Conservation (phyloP, 176 grass and related monocot species). For the Phyllostachys edulis region DNA sequence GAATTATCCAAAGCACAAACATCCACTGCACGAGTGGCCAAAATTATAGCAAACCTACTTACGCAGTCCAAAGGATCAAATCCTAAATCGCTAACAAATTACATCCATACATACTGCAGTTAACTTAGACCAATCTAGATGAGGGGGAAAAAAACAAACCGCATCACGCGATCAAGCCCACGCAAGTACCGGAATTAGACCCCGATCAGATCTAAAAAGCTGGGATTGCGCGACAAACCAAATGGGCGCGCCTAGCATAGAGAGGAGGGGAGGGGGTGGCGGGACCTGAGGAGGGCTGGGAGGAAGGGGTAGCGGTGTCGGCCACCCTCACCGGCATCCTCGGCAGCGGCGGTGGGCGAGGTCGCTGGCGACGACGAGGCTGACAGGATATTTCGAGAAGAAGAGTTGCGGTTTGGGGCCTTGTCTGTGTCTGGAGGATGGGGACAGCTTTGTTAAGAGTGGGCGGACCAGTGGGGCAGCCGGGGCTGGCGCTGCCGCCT, state of each 20-base stretch:
- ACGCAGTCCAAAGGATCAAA: background rate
- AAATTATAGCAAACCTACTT: background rate
- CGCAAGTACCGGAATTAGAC: background rate
- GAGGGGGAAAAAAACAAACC: background rate
- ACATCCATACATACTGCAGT: background rate
- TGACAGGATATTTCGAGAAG: background rate
- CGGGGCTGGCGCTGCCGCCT: no score
- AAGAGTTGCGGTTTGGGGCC: background rate
- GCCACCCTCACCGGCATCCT: constrained; percentile 82
- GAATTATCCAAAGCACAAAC: background rate
- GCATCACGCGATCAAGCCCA: background rate
- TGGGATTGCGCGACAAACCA: background rate
- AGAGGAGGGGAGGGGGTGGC: background rate
- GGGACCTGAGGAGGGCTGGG: constrained; percentile 56
- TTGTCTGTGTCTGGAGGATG: background rate
- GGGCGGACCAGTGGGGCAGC: no score
- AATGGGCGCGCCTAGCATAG: background rate
- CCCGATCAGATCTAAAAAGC: constrained; percentile 22
- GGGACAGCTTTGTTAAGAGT: background rate
- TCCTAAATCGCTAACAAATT: constrained; percentile 6
- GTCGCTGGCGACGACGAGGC: constrained; percentile 24
- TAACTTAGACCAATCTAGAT: background rate
- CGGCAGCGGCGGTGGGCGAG: background rate
- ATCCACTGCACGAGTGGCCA: background rate
- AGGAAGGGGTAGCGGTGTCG: constrained; percentile 64